Conservation (phyloP, 2,329 filamentous ascomycete genomes). For the Aspergillus bombycis region DNA sequence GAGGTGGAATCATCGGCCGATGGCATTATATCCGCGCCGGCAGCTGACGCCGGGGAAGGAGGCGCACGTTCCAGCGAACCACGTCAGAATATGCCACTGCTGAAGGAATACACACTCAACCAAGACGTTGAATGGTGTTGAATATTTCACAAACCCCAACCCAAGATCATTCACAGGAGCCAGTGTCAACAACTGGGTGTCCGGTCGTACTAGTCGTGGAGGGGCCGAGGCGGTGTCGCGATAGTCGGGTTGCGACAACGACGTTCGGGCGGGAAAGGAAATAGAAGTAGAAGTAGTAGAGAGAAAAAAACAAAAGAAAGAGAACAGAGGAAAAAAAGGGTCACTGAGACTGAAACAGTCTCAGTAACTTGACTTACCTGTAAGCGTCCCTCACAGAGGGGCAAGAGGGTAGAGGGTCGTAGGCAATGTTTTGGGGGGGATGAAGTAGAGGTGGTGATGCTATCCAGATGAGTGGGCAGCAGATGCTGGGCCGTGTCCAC, state of each 20-base stretch:
- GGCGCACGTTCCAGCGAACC: slow-evolving; percentile 23
- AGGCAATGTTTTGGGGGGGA: slow-evolving; percentile 13
- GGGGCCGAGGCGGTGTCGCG: slow-evolving; percentile 42
- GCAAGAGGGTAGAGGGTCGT: slow-evolving; percentile 5
- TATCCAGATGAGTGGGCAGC: slow-evolving; percentile 7
- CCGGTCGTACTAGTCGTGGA: slow-evolving; percentile 24
- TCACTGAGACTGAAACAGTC: neutral
- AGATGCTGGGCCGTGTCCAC: slow-evolving; percentile 14
- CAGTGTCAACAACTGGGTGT: slow-evolving; percentile 20
- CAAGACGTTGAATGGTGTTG: neutral
- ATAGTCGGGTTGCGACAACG: slow-evolving; percentile 25
- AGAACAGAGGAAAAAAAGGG: slow-evolving; percentile 10
- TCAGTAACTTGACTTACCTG: slow-evolving; percentile 25
- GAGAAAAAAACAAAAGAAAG: slow-evolving; percentile 7
- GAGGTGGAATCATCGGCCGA: slow-evolving; percentile 41
- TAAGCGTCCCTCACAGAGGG: slow-evolving; percentile 28
- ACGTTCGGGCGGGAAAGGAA: slow-evolving; percentile 8
- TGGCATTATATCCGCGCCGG: slow-evolving; percentile 39
- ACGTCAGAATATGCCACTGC: slow-evolving; percentile 19
- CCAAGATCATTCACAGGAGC: slow-evolving; percentile 19
- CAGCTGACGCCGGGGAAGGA: slow-evolving; percentile 20
- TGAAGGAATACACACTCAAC: slow-evolving; percentile 13
- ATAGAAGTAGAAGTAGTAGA: slow-evolving; percentile 3
- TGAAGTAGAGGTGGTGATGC: slow-evolving; percentile 13
- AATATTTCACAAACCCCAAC: neutral